These are phyloP conservation scores for Cytidiella melzeri DNA, from an alignment of 768 basidiomycete species.

Conservation along the genomic window DNA sequence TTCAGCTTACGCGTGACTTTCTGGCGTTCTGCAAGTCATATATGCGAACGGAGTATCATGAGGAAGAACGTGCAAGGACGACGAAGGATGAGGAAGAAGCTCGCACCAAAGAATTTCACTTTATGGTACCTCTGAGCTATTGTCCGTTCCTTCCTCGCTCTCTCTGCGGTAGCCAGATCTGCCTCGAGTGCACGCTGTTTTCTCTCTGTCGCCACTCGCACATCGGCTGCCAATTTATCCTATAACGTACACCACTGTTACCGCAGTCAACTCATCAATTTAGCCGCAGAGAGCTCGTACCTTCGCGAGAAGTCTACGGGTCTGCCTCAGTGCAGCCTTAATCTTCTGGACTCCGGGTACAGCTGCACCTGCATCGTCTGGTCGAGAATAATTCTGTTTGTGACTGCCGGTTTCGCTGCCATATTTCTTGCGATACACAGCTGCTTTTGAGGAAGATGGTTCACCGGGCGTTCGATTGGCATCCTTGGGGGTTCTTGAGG, in stretches of 20 bases:
- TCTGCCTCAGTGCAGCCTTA: conserved; percentile 80
- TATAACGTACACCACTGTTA: conserved; percentile 21
- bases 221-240: conserved; percentile 81
- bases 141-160: conserved; percentile 59
- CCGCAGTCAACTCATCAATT: background rate
- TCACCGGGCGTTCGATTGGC: background rate
- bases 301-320: conserved; percentile 75
- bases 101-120: conserved; percentile 88
- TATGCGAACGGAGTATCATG: background rate
- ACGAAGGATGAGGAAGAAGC: background rate
- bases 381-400: background rate
- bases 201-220: conserved; percentile 76
- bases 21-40: conserved; percentile 58
- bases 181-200: conserved; percentile 67
- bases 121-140: conserved; percentile 80
- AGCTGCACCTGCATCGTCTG: conserved; percentile 3
- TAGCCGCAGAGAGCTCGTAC: conserved; percentile 28
- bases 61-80: background rate
- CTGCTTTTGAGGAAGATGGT: background rate
- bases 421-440: background rate
- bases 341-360: conserved; percentile 78
- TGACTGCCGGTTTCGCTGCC: background rate
- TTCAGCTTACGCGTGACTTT: conserved; percentile 77
- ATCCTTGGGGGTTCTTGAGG: background rate
- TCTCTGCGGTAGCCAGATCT: conserved; percentile 63